Evolutionary conservation across 441 rosid species (phyloP).

Genomic region (Brassica balearica): DNA sequence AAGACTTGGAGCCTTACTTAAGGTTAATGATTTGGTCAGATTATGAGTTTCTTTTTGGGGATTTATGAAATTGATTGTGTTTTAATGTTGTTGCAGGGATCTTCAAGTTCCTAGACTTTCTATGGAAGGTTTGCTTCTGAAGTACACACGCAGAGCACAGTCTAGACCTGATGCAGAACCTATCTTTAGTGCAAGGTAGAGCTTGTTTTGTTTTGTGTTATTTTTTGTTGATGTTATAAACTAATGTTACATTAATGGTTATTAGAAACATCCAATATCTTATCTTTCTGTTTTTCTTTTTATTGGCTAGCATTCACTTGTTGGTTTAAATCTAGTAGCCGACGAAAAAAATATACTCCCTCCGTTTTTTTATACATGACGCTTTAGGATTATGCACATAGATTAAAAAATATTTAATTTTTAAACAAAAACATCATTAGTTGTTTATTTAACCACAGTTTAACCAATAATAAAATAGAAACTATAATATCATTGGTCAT

Average conservation of each 20-base stretch:
- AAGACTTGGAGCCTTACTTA: slow-evolving; percentile 85
- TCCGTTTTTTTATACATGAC: too few relatives aligned
- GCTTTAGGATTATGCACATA: too few relatives aligned
- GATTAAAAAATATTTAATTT: too few relatives aligned
- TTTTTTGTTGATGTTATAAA: background rate
- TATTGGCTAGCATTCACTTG: background rate
- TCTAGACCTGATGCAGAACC: slow-evolving; percentile 73
- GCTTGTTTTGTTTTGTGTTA: slow-evolving; percentile 2
- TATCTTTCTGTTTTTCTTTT: background rate
- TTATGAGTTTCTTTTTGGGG: background rate
- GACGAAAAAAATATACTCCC: background rate
- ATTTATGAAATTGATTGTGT: background rate
- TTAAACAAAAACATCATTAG: too few relatives aligned
- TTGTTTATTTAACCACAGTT: too few relatives aligned
- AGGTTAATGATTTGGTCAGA: slow-evolving; percentile 55
- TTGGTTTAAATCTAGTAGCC: background rate
- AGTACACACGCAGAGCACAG: slow-evolving; percentile 83
- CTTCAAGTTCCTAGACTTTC: slow-evolving; percentile 84
- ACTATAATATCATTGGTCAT: too few relatives aligned
- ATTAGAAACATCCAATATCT: background rate
- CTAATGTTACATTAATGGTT: background rate
- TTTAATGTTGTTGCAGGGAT: slow-evolving; percentile 56
- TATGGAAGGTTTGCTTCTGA: slow-evolving; percentile 82
- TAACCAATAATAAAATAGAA: too few relatives aligned
- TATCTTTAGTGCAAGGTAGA: slow-evolving; percentile 75